Conservation (phyloP, 1,284 basidiomycete species). For the Cutaneotrichosporon curvatum region DNA sequence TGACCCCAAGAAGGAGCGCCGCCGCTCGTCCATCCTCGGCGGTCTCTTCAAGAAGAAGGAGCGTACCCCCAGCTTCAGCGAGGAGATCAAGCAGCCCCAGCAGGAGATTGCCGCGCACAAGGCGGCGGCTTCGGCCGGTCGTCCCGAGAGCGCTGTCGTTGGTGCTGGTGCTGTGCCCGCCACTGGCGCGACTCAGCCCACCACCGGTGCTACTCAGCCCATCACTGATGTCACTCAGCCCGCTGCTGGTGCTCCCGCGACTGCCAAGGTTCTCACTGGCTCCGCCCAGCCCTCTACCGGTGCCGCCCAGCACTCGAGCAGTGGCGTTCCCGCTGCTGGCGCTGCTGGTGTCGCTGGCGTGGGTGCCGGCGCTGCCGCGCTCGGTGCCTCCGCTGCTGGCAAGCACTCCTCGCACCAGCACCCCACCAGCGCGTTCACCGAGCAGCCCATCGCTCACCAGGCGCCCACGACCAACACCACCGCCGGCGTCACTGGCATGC, state of each 20-base stretch:
- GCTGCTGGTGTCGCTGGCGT: background rate
- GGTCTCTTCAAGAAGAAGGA: conserved; percentile 9
- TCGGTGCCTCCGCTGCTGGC: background rate
- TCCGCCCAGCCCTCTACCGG: background rate
- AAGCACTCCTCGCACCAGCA: background rate
- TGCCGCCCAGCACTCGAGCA: background rate
- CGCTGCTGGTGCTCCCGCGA: too few relatives aligned
- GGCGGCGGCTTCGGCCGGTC: background rate
- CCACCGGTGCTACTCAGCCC: background rate
- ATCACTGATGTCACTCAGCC: background rate
- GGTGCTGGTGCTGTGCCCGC: background rate
- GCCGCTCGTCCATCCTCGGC: conserved; percentile 5
- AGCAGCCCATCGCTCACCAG: background rate
- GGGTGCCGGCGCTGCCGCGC: background rate
- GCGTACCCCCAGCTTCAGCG: background rate
- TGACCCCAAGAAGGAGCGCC: conserved; percentile 3
- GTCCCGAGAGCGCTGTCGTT: background rate
- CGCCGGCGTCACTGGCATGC: background rate
- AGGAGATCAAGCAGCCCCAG: background rate
- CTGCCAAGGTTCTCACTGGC: too few relatives aligned
- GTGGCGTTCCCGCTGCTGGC: background rate
- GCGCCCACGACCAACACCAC: background rate
- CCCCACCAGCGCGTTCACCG: background rate
- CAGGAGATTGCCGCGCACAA: background rate
- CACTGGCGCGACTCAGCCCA: background rate